Evolutionary conservation across 805 yeast species (phyloP).

Genomic region (Torulaspora gathmanii): DNA sequence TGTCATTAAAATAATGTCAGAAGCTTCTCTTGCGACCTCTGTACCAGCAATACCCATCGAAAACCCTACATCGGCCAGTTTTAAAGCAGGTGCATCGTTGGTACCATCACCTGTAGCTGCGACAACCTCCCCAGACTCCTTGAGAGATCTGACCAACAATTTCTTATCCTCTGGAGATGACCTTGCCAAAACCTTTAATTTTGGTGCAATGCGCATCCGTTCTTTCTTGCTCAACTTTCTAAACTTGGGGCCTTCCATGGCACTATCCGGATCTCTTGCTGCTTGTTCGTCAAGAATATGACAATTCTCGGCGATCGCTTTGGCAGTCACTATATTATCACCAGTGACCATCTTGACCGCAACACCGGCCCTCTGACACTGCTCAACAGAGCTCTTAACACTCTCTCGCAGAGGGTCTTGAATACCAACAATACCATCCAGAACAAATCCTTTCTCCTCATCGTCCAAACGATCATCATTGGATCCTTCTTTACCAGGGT

Average conservation of each 20-base stretch:
- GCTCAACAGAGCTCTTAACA: slow-evolving; percentile 80
- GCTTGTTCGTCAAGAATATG: slow-evolving; percentile 57
- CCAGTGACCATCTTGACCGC: slow-evolving; percentile 98
- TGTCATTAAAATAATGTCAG: slow-evolving; percentile 86
- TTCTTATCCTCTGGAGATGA: slow-evolving; percentile 96
- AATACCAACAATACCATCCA: slow-evolving; percentile 82
- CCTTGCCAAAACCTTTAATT: slow-evolving; percentile 80
- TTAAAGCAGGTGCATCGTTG: slow-evolving; percentile 96
- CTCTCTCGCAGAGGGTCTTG: slow-evolving; percentile 93
- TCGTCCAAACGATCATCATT: slow-evolving; percentile 14
- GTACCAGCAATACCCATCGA: slow-evolving; percentile 99
- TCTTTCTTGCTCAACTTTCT: slow-evolving; percentile 58
- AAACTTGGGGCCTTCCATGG: slow-evolving; percentile 92
- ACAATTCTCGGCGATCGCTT: slow-evolving; percentile 83
- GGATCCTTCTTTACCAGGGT: slow-evolving; percentile 27
- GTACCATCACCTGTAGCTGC: slow-evolving; percentile 99
- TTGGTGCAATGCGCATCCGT: slow-evolving; percentile 60
- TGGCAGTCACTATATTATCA: slow-evolving; percentile 87
- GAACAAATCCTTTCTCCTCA: slow-evolving; percentile 40
- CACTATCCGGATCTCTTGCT: slow-evolving; percentile 49
- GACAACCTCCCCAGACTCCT: slow-evolving; percentile 82
- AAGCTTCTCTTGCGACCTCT: slow-evolving; percentile 97
- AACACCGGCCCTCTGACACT: slow-evolving; percentile 89
- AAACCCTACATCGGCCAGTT: slow-evolving; percentile 95
- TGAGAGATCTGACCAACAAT: slow-evolving; percentile 73